Percentiles rank a stretch among this genome's conserved stretches.
Evolutionary conservation across 2,329 filamentous ascomycete genomes (phyloP).

Genomic region (Trichoderma endophyticum): DNA sequence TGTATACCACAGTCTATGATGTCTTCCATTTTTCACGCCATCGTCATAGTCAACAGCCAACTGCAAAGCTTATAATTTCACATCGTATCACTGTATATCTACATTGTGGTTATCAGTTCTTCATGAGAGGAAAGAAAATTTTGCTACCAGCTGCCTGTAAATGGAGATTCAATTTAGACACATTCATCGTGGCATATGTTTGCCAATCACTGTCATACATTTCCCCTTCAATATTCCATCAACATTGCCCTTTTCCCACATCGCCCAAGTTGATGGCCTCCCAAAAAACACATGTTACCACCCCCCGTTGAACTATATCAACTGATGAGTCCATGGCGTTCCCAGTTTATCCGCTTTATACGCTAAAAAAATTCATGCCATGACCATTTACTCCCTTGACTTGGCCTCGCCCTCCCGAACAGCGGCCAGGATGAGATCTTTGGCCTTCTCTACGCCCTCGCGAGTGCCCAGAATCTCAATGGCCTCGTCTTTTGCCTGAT

Average conservation of each 20-base stretch:
- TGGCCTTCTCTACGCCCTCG: slow-evolving; percentile 81
- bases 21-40: not conserved
- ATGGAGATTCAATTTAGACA: not conserved
- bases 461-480: slow-evolving; percentile 83
- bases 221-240: not conserved
- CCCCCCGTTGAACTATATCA: not conserved
- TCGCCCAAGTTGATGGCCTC: not conserved
- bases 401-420: slow-evolving; percentile 59
- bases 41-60: not conserved
- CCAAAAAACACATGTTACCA: not conserved
- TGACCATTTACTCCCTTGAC: slow-evolving; percentile 28
- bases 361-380: slow-evolving; percentile 1
- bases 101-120: not conserved
- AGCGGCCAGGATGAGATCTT: slow-evolving; percentile 81
- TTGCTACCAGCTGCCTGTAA: not conserved
- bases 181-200: not conserved
- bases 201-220: not conserved
- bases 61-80: not conserved
- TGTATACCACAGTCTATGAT: not conserved
- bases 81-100: not conserved
- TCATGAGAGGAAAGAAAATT: not conserved
- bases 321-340: not conserved
- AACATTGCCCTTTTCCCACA: not conserved
- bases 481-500: slow-evolving; percentile 71
- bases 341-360: not conserved